Evolutionary conservation across 441 rosid species (phyloP).

Genomic region (Biscutella laevigata): DNA sequence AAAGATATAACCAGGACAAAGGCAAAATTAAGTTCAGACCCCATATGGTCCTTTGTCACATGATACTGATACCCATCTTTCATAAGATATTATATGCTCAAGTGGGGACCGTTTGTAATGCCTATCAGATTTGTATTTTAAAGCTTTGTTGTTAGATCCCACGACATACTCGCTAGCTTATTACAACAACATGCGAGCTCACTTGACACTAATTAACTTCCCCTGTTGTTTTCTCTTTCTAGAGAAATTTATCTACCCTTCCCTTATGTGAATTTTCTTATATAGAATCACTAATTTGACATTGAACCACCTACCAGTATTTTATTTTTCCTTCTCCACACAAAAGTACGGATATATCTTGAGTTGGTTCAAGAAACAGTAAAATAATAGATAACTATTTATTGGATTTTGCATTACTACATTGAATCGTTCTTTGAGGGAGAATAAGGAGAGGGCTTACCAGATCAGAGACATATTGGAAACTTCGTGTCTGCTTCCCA

Average conservation of each 20-base stretch:
- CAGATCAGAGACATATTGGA: slow-evolving; percentile 78
- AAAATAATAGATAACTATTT: not conserved
- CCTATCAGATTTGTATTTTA: slow-evolving; percentile 10
- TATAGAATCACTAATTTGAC: not conserved
- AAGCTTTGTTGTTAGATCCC: slow-evolving; percentile 19
- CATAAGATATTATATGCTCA: slow-evolving; percentile 8
- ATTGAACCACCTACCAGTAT: not conserved
- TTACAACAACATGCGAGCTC: slow-evolving; percentile 21
- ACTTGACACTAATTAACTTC: slow-evolving; percentile 8
- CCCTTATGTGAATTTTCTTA: not conserved
- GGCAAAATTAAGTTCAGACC: slow-evolving; percentile 13
- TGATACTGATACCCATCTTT: slow-evolving; percentile 13
- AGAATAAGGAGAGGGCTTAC: slow-evolving; percentile 26
- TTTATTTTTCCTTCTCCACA: not conserved
- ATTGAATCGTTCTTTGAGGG: not conserved
- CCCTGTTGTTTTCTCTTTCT: not conserved
- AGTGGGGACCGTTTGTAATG: slow-evolving; percentile 16
- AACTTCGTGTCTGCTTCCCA: slow-evolving; percentile 83
- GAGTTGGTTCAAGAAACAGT: not conserved
- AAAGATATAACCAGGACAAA: not conserved
- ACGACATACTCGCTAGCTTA: slow-evolving; percentile 1
- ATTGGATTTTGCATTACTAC: not conserved
- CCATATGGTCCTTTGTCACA: slow-evolving; percentile 19
- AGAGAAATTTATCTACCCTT: not conserved
- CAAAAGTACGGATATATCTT: not conserved